Conservation (phyloP, 495 filamentous ascomycete genomes). For the Trichoderma reesei region DNA sequence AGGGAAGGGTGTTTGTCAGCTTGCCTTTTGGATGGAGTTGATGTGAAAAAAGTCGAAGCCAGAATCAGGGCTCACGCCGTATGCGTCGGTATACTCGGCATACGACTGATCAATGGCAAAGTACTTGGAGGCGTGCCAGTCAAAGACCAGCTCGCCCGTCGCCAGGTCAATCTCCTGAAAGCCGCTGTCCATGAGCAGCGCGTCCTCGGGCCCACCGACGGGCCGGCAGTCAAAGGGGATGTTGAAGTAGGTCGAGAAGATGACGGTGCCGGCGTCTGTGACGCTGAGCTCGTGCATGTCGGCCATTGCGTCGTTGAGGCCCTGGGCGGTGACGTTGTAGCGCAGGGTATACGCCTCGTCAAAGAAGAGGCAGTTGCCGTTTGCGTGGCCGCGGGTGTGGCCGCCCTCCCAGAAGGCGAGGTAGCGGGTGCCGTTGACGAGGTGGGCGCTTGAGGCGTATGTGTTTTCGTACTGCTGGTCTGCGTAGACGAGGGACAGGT, state of each 20-base stretch:
- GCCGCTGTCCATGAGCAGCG: constrained; percentile 16
- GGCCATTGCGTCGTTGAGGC: not conserved
- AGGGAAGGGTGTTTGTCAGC: not conserved
- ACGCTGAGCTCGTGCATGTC: constrained; percentile 16
- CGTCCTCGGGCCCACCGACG: constrained; percentile 15
- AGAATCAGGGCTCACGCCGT: not conserved
- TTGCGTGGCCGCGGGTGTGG: constrained; percentile 12
- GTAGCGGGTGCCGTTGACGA: constrained; percentile 13
- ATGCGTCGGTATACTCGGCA: constrained; percentile 11
- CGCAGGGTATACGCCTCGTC: constrained; percentile 16
- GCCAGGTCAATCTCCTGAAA: constrained; percentile 19
- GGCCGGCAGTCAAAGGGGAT: constrained; percentile 14
- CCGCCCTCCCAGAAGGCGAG: constrained; percentile 17
- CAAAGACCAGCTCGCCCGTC: constrained; percentile 21
- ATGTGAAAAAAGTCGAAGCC: constrained; percentile 33
- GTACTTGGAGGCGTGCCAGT: constrained; percentile 33
- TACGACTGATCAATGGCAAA: constrained; percentile 16
- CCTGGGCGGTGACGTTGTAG: constrained; percentile 13
- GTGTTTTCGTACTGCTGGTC: constrained; percentile 11
- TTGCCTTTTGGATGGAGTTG: constrained; percentile 27
- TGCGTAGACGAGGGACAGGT: constrained; percentile 17
- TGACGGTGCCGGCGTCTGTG: constrained; percentile 11
- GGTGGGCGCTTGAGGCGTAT: not conserved
- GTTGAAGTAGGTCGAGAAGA: constrained; percentile 13
- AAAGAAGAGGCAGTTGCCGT: constrained; percentile 14